Conservation (phyloP, 2,329 filamentous ascomycete species). For the Emergomyces pasteurianus region DNA sequence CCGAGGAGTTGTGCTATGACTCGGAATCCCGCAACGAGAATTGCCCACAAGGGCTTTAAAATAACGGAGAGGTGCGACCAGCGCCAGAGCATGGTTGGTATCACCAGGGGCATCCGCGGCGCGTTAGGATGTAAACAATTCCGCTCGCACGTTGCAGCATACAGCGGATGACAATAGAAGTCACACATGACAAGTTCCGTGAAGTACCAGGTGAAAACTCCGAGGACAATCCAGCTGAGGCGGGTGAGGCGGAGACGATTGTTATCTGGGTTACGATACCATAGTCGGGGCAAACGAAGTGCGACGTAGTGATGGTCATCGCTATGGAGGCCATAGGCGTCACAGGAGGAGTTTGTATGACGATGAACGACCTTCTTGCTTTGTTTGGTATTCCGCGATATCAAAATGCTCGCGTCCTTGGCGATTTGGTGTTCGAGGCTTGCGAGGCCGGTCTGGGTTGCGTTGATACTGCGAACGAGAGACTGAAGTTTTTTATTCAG, state of each 20-base stretch:
- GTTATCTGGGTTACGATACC: conserved; percentile 19
- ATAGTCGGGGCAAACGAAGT: conserved; percentile 26
- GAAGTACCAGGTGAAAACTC: conserved; percentile 38
- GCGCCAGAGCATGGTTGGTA: conserved; percentile 43
- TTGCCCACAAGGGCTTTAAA: conserved; percentile 16
- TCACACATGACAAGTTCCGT: conserved; percentile 39
- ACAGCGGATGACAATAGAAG: conserved; percentile 39
- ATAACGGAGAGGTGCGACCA: conserved; percentile 28
- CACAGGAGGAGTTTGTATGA: conserved; percentile 11
- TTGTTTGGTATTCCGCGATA: conserved; percentile 9
- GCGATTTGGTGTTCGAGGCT: conserved; percentile 27
- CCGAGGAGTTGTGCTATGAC: conserved; percentile 27
- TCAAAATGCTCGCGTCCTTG: conserved; percentile 12
- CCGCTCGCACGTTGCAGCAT: conserved; percentile 37
- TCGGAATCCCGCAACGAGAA: conserved; percentile 20
- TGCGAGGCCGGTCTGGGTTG: conserved; percentile 29
- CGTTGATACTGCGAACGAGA: conserved; percentile 28
- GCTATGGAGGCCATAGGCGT: conserved; percentile 15
- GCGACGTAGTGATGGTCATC: conserved; percentile 21
- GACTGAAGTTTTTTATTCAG: conserved; percentile 29
- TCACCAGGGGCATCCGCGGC: conserved; percentile 43
- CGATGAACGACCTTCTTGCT: conserved; percentile 4
- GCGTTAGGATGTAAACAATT: conserved; percentile 41
- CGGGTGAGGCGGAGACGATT: conserved; percentile 23
- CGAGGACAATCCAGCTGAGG: conserved; percentile 28